These are phyloP conservation scores for Phlyctochytrium arcticum DNA, from an alignment of 192 early-diverging fungal genomes.

Conservation along the genomic window DNA sequence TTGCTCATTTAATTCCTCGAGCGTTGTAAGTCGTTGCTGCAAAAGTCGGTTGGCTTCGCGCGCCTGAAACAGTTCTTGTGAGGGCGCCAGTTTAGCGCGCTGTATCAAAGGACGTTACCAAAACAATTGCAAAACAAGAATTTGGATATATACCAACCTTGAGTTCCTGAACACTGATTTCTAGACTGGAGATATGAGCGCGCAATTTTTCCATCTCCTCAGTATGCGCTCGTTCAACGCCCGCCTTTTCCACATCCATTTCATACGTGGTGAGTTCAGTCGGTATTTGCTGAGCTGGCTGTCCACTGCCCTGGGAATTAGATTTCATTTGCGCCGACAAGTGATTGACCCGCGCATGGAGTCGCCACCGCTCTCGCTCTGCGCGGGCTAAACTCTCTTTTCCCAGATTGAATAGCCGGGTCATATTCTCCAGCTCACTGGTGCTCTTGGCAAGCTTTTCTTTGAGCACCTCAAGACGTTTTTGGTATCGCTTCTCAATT, in stretches of 20 bases:
- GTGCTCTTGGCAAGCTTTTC: conserved; percentile 30
- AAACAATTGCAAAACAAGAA: no score
- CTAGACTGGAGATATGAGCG: background rate
- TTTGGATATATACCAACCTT: no score
- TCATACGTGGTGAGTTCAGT: no score
- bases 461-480: conserved; percentile 22
- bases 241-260: background rate
- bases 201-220: conserved; percentile 1
- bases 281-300: background rate
- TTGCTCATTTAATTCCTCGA: conserved; percentile 30
- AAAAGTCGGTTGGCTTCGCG: conserved; percentile 5
- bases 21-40: conserved; percentile 1
- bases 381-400: conserved; percentile 11
- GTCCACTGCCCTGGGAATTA: background rate
- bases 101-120: no score
- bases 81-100: background rate
- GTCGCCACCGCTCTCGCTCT: conserved; percentile 21
- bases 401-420: background rate
- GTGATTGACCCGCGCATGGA: no score
- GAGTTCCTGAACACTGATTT: no score
- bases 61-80: background rate
- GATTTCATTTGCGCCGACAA: background rate
- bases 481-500: conserved; percentile 32
- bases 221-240: background rate
- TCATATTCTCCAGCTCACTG: conserved; percentile 3